Evolutionary conservation across 2,329 filamentous ascomycete species (phyloP), one percentile per base, ranked within the genome.

Genomic region (Raffaelea albimanens): DNA sequence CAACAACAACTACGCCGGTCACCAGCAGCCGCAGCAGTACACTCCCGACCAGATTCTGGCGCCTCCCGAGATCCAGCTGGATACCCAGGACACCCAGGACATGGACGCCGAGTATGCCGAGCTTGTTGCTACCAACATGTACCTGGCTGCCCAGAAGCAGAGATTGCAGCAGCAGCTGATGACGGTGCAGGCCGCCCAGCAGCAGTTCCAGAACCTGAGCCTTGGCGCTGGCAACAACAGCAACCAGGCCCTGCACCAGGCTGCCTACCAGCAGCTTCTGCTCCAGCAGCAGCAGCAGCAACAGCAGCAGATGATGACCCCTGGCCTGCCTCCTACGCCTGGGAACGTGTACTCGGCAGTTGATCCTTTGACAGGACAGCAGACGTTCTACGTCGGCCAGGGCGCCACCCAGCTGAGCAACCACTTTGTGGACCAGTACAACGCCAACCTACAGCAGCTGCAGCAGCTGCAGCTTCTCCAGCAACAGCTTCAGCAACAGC

Each of bases 141-240:
- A 94, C 61, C 76, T 98, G 44, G 88, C 89, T 38, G 88, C 95
- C 61, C 90, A 95, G 67, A 91, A 97, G 68, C 89, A 95, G 69
- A 85, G 87, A 54, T 80, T 97, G 45, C 90, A 97, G 68, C 90
- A 96, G 68, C 89, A 97, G 68, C 76, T 97, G 55, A 79, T 88
- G 56, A 86, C 72, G 55, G 81, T 96, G 21, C 93, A 91, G 59
- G 82, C 83, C 45, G 85, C 86, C 34, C 85, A 87, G 51, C 85
- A 89, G 66, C 85, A 90, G 65, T 85, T 90, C 59, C 85, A 89
- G 63, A 80, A 79, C 55, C 71, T 95, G 67, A 88, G 75, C 63
- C 63, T 95, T 50, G 82, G 91, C 51, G 13, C 7, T 16, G 82
- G 73, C 59, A 67, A 67, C 47, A 43, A 44, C 33, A 34, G 29